Evolutionary conservation across 1,284 basidiomycete genomes (phyloP), one percentile per base, ranked within the genome.

Genomic region (Apiotrichum mycotoxinovorans): DNA sequence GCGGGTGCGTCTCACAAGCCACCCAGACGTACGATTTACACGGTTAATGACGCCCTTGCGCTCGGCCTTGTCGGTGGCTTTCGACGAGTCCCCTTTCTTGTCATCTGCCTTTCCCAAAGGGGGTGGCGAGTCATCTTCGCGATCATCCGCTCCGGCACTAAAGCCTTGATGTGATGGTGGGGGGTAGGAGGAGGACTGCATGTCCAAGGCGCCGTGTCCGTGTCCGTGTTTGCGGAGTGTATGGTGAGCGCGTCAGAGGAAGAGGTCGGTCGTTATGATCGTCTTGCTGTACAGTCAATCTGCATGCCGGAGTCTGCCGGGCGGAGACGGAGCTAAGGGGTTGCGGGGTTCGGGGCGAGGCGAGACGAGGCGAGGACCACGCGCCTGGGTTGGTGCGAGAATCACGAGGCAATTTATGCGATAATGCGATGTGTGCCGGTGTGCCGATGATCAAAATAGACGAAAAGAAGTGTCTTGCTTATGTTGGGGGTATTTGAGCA

Each of bases 41-140:
- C 76, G 62, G 49, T 75, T 75, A 50, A 77, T 75, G 4, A 66
- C 62, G 4, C 69, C 69, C 45, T 68, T 69, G 58, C 66, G 66
- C 43, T 68, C 63, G 25, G 63, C 57, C 56, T 71, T 67, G 17
- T 56, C 60, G 18, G 35, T 59, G 22, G 49, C 63, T 12, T 45
- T 49, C 1, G 37, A n/a, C n/a, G n/a, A 30, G 34, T 38, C 54
- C 25, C 44, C 37, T 17, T 47, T n/a, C 17, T 48, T 42, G 43
- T 51, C 55, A 23, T 49, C 40, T 15, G 23, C 43, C 30, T n/a
- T 48, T 5, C 27, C 26, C 27, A 27, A 46, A 4, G 23, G 23
- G 8, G 44, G 23, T n/a, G 44, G 34, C 20, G 46, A 48, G 46
- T 23, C 40, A 17, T 30, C 18, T 4, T 42, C 53, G 20, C 27